These are phyloP conservation scores for Dalbergia cochinchinensis DNA, from an alignment of 306 rosid genomes.

Conservation along the genomic window DNA sequence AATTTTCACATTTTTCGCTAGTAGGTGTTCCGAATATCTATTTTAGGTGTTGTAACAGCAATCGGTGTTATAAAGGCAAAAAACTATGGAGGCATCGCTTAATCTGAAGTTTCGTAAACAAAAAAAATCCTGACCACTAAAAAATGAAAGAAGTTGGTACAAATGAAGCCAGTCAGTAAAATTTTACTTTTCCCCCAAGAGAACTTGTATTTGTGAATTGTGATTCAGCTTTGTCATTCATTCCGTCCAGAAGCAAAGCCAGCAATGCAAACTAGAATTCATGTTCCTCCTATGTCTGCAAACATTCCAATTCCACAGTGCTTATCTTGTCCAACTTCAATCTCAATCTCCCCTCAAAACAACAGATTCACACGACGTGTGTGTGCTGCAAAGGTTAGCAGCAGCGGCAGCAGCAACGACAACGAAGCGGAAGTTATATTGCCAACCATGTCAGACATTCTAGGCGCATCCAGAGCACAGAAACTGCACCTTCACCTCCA, in stretches of 20 bases:
- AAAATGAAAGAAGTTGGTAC: too few relatives aligned
- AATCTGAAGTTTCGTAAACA: too few relatives aligned
- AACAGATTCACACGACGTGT: conserved; percentile 8
- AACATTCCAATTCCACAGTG: conserved; percentile 20
- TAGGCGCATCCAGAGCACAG: conserved; percentile 70
- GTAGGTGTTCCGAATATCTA: too few relatives aligned
- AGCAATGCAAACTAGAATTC: conserved; percentile 34
- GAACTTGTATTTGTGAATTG: too few relatives aligned
- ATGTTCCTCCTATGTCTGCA: conserved; percentile 26
- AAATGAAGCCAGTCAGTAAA: too few relatives aligned
- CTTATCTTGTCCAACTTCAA: background rate
- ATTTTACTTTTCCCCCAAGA: too few relatives aligned
- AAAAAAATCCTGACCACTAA: too few relatives aligned
- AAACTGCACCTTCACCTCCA: conserved; percentile 72
- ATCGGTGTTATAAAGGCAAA: too few relatives aligned
- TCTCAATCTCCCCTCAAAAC: conserved; percentile 29
- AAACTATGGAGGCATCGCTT: too few relatives aligned
- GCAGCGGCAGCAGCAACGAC: conserved; percentile 4
- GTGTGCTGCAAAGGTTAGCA: background rate
- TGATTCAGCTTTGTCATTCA: background rate
- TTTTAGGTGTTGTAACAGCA: too few relatives aligned
- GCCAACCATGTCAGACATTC: conserved; percentile 81
- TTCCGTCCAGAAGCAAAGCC: conserved; percentile 31
- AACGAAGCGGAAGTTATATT: background rate
- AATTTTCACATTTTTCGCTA: too few relatives aligned